phyloP scores from a whole-genome alignment of 225 moss, liverwort and hornwort species.

The Pseudisothecium myosuroides region DNA sequence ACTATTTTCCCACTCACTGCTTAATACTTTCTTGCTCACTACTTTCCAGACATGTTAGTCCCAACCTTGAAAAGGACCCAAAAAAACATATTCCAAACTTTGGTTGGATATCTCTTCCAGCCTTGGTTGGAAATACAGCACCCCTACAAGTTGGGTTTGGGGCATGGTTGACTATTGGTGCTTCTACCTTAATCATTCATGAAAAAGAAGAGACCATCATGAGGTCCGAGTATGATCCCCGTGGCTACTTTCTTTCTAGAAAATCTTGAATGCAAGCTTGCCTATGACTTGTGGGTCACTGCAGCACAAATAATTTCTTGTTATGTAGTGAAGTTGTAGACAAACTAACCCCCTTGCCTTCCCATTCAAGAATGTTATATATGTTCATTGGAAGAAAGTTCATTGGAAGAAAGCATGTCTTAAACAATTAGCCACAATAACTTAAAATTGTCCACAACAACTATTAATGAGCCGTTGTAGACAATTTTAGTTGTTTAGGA shows the following conservation, averaged over 20 bases:
- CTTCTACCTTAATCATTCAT: too few species aligned
- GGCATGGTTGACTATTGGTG: too few species aligned
- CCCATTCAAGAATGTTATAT: not conserved
- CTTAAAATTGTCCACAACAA: too few species aligned
- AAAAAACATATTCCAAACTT: too few species aligned
- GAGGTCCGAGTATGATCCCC: not conserved
- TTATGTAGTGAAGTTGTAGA: not conserved
- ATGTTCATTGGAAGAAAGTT: not conserved
- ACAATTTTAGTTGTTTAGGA: not conserved
- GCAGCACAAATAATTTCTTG: not conserved
- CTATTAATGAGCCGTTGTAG: fast-evolving
- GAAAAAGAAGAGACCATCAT: fast-evolving
- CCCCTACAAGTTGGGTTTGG: too few species aligned
- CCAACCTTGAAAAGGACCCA: too few species aligned
- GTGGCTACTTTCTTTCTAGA: not conserved
- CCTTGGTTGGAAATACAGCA: too few species aligned
- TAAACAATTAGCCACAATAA: not conserved
- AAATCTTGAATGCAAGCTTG: not conserved
- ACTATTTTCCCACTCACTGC: too few species aligned
- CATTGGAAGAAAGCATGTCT: not conserved
- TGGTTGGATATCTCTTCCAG: too few species aligned
- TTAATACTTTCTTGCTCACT: too few species aligned
- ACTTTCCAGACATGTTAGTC: too few species aligned
- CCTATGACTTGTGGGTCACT: fast-evolving
- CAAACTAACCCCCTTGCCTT: fast-evolving